Percentiles rank a stretch among this genome's conserved stretches.
Conservation (phyloP, 257 asterid genomes). For the Echites panduratus region DNA sequence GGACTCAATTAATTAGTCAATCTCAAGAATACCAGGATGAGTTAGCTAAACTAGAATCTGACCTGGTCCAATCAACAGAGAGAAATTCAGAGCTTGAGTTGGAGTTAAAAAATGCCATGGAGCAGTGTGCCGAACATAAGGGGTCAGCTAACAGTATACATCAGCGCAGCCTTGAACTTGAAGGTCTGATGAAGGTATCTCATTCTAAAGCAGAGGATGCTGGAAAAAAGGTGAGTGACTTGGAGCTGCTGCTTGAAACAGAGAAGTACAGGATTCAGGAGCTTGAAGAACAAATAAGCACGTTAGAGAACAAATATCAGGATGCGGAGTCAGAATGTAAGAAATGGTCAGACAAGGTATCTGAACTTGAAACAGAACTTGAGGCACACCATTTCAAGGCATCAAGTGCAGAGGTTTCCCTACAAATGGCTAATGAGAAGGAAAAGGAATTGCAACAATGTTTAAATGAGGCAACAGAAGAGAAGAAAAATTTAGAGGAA, state of each 20-base stretch:
- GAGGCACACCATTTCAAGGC: constrained; percentile 54
- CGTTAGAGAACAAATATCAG: constrained; percentile 47
- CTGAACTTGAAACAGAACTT: constrained; percentile 66
- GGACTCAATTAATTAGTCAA: constrained; percentile 39
- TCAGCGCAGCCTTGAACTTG: constrained; percentile 70
- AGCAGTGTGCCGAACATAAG: constrained; percentile 60
- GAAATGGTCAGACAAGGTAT: constrained; percentile 36
- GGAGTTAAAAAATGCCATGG: constrained; percentile 46
- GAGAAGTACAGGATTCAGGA: constrained; percentile 73
- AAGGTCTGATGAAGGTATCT: constrained; percentile 56
- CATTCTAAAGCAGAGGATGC: constrained; percentile 64
- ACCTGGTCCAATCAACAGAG: constrained; percentile 36
- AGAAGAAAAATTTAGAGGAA: constrained; percentile 57
- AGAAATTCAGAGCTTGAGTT: constrained; percentile 60
- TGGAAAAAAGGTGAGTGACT: constrained; percentile 48
- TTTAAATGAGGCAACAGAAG: constrained; percentile 44
- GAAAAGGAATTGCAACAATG: constrained; percentile 49
- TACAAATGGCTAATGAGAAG: constrained; percentile 54
- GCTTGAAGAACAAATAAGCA: constrained; percentile 69
- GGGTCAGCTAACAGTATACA: constrained; percentile 51
- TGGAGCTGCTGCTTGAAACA: constrained; percentile 70
- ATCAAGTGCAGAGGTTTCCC: constrained; percentile 56
- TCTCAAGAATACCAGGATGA: constrained; percentile 53
- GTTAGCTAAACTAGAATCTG: constrained; percentile 44
- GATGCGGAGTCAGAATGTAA: constrained; percentile 44